Evolutionary conservation across 164 flowering plant genomes (phyloP), one percentile per base, ranked within the genome.

Genomic region (Annona squamosa): DNA sequence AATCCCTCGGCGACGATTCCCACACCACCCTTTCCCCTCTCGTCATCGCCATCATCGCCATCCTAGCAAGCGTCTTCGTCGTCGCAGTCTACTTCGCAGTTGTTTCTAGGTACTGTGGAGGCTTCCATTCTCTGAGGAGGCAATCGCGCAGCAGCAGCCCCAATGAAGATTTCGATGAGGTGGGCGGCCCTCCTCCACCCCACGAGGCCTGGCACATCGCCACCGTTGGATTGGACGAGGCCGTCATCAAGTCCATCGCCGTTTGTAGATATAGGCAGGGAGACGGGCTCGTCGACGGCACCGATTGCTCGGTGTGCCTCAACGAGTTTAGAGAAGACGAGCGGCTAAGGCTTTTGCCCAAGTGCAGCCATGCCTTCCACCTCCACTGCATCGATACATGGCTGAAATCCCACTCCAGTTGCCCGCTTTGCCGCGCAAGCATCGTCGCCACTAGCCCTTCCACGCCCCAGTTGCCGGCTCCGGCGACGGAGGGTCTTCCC

Each of bases 291-390:
- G 74, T 93, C 41, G 96, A 89, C 44, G 89, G 86, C 9, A 85
- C 90, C 0, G 97, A 92, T 76, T 94, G 98, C 77, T 85, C 95
- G 1, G 97, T 94, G 76, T 94, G 98, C 71, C 79, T 91, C 6
- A 82, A 84, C 65, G 97, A 89, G 70, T 94, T 94, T 75, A 68
- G 80, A 71, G 95, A 94, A 68, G 85, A 84, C 19, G 97, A 94
- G 78, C 82, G 76, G 47, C 52, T 94, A 9, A 78, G 95, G 79
- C 83, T 92, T 2, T 77, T 94, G 77, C 97, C 97, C 0, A 91
- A 90, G 75, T 94, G 98, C 70, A 85, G 90, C 64, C 98, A 94
- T 74, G 97, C 95, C 57, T 94, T 94, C 76, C 97, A 94, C 78
- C 76, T 91, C 45, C 66, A 74, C 0, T 94, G 97, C 80, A 91